phyloP scores from a whole-genome alignment of 371 early-diverging fungal species.

The Sporodiniella umbellata region DNA sequence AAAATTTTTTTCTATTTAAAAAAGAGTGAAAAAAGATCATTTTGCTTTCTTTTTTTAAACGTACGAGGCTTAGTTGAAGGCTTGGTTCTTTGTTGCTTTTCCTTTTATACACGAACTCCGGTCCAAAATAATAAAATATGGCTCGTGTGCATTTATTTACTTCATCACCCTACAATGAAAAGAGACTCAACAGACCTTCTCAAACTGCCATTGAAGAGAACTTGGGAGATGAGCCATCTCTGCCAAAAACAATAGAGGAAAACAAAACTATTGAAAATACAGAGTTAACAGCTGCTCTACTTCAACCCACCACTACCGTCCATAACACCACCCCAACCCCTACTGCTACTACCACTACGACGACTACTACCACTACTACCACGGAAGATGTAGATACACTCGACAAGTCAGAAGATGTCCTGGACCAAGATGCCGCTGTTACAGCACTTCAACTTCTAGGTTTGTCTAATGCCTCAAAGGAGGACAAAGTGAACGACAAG shows the following conservation, averaged over 20 bases:
- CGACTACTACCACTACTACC: neutral
- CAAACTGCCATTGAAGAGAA: constrained; percentile 1
- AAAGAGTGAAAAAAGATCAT: neutral
- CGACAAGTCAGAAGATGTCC: constrained; percentile 1
- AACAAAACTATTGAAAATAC: constrained; percentile 1
- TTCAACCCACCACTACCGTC: neutral
- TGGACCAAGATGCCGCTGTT: constrained; percentile 27
- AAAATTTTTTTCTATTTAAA: neutral
- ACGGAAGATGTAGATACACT: neutral
- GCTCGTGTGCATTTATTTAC: constrained; percentile 41
- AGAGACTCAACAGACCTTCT: constrained; percentile 4
- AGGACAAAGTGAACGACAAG: constrained; percentile 9
- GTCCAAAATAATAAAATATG: constrained; percentile 23
- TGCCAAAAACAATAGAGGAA: neutral
- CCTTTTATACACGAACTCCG: constrained; percentile 33
- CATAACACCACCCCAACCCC: neutral
- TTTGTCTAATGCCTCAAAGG: constrained; percentile 3
- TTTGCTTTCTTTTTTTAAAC: neutral
- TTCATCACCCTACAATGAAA: constrained; percentile 14
- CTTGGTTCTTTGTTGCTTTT: constrained; percentile 33
- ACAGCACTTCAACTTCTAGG: constrained; percentile 21
- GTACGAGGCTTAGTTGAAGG: constrained; percentile 32
- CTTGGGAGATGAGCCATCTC: constrained; percentile 15
- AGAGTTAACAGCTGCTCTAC: neutral
- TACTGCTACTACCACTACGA: neutral